Evolutionary conservation across 257 asterid species (phyloP), one percentile per base, ranked within the genome.

Genomic region (Scutellaria galericulata): DNA sequence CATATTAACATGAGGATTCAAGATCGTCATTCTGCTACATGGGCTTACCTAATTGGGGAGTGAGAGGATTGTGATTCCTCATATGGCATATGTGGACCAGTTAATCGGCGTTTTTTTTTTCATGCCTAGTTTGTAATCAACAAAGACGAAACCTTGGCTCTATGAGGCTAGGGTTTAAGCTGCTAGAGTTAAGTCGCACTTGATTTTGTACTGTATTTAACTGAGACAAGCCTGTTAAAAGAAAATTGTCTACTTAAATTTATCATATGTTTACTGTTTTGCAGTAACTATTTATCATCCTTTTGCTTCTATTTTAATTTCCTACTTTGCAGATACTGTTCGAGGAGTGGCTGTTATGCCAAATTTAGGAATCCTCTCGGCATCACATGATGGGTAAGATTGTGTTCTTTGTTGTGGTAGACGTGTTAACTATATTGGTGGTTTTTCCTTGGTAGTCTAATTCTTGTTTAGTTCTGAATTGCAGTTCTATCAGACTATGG

Each of bases 351-450:
- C 98, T 35, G 75, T 80, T 51, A 86, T 95, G 92, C 97, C 95
- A 56, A 85, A 81, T 61, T 70, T 92, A 68, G 99, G 99, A 81
- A 71, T 95, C 74, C 85, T 95, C 67, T 95, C 99, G 46, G 94
- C 99, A 62, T 95, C 99, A 47, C 99, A 95, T 81, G 99, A 95
- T 83, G 97, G 99, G 99, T 92, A 80, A 73, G 60, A 60, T 79
- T 53, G 75, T 59, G 50, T 12, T 11, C 48, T 62, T 46, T 71
- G 66, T 27, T 51, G 12, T 52, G 18, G 46, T 78, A 48, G 57
- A 69, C 50, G 0, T 64, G 54, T 53, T 58, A 52, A 31, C 45
- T 24, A 48, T 14, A 42, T 57, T 10, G 55, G 57, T 71, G 42
- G 9, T 48, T 53, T 52, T 24, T 1, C 52, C 70, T 18, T 27